Conservation (phyloP, 75 land plant genomes). For the Pinus taeda region DNA sequence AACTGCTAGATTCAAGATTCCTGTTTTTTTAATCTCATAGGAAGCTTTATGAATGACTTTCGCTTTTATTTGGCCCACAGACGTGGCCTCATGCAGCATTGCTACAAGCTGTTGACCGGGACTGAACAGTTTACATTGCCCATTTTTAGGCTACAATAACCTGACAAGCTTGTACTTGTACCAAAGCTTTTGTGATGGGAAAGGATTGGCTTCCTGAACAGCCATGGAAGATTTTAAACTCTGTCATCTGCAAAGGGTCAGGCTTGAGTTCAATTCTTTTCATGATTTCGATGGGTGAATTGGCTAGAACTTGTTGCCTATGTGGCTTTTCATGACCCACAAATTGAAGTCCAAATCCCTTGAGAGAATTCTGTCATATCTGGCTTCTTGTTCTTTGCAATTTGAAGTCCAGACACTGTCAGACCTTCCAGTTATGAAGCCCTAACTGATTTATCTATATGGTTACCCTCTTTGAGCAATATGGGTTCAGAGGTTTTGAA, state of each 20-base stretch:
- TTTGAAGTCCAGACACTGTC: not conserved
- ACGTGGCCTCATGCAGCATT: not conserved
- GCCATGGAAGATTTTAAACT: not conserved
- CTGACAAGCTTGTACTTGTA: not conserved
- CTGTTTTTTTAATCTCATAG: not conserved
- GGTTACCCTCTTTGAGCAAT: no score
- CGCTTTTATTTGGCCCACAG: not conserved
- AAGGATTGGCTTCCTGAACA: not conserved
- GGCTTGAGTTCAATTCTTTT: not conserved
- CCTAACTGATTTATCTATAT: no score
- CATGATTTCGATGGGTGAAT: not conserved
- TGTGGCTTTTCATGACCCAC: not conserved
- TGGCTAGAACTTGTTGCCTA: not conserved
- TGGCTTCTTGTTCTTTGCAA: not conserved
- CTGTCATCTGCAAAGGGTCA: no score
- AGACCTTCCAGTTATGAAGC: not conserved
- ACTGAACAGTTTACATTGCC: not conserved
- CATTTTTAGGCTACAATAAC: no score
- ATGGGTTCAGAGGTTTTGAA: no score
- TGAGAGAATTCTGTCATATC: not conserved
- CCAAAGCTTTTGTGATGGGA: not conserved
- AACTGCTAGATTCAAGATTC: not conserved
- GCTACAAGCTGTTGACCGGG: not conserved
- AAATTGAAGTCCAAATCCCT: not conserved
- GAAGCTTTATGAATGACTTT: not conserved